A percentile compares a stretch with the other conserved stretches of the same genome.
These are phyloP conservation scores for Salix suchowensis DNA, from an alignment of 345 rosid genomes.

Conservation along the genomic window DNA sequence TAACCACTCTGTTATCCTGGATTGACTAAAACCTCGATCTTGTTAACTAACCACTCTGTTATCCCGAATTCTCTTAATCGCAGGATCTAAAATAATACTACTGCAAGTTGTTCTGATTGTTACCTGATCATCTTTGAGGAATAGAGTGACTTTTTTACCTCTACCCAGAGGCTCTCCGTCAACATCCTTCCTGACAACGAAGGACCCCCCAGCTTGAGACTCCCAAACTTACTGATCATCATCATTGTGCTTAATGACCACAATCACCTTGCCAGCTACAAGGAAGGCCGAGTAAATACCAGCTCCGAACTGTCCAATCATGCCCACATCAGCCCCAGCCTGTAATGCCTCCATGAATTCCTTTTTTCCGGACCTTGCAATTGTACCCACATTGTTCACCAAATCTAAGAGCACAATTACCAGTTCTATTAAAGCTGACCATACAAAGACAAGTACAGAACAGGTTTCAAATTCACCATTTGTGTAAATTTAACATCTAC, in stretches of 20 bases:
- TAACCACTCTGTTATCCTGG: no score
- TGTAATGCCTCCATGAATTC: conserved; percentile 87
- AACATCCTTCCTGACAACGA: conserved; percentile 51
- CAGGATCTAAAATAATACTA: background rate
- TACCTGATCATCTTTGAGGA: conserved; percentile 79
- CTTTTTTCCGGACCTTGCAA: conserved; percentile 89
- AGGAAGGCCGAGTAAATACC: conserved; percentile 91
- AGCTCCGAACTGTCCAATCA: conserved; percentile 87
- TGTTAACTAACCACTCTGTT: no score
- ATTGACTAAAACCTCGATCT: no score
- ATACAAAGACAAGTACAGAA: no score
- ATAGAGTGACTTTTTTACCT: conserved; percentile 73
- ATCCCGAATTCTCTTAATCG: no score
- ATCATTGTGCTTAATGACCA: conserved; percentile 68
- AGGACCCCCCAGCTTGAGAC: conserved; percentile 54
- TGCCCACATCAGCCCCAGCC: conserved; percentile 90
- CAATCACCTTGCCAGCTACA: conserved; percentile 73
- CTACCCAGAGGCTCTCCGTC: conserved; percentile 73
- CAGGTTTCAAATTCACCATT: no score
- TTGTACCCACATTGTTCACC: conserved; percentile 85
- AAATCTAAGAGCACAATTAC: conserved; percentile 31
- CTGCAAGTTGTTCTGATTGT: background rate
- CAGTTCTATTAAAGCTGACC: no score
- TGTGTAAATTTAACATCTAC: conserved; percentile 15
- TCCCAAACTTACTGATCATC: conserved; percentile 86